Percentiles rank a stretch among this genome's conserved stretches.
Conservation (phyloP, 2,329 filamentous ascomycete species). For the Colletotrichum destructivum region DNA sequence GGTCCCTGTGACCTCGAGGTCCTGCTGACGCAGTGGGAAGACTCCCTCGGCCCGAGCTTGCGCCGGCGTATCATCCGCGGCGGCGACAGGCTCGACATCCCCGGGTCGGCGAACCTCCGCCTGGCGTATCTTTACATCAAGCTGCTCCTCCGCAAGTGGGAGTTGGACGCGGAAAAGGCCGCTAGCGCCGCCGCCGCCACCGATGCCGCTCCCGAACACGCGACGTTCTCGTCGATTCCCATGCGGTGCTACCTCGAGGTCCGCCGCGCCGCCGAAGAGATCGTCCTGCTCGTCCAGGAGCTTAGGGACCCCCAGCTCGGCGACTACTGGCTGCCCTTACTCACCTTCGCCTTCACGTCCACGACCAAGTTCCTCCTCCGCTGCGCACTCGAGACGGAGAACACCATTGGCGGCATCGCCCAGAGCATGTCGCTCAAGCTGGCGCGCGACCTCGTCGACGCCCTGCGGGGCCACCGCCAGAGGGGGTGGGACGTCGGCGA, state of each 20-base stretch:
- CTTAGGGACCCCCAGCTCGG: conserved; percentile 58
- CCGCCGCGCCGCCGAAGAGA: conserved; percentile 63
- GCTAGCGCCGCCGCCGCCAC: conserved; percentile 36
- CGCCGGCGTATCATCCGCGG: conserved; percentile 61
- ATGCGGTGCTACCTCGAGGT: conserved; percentile 56
- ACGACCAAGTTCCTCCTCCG: conserved; percentile 66
- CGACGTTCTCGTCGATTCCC: conserved; percentile 30
- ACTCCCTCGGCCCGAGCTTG: conserved; percentile 54
- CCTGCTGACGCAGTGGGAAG: conserved; percentile 60
- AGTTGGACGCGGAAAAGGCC: conserved; percentile 57
- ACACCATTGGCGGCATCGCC: conserved; percentile 51
- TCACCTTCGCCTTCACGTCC: conserved; percentile 63
- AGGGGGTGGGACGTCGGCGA: conserved; percentile 66
- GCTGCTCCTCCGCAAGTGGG: conserved; percentile 63
- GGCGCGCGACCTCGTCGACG: conserved; percentile 57
- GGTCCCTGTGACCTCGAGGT: conserved; percentile 54
- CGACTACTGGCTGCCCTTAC: conserved; percentile 66
- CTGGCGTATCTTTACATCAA: conserved; percentile 65
- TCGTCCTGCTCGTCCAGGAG: conserved; percentile 63
- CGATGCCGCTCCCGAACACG: no score
- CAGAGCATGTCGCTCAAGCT: conserved; percentile 59
- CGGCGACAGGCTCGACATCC: conserved; percentile 53
- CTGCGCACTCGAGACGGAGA: conserved; percentile 62
- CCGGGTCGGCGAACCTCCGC: conserved; percentile 66
- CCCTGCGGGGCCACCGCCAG: conserved; percentile 56